Evolutionary conservation across 73 alveolate species (phyloP).

Genomic region (Paramecium sonneborni): DNA sequence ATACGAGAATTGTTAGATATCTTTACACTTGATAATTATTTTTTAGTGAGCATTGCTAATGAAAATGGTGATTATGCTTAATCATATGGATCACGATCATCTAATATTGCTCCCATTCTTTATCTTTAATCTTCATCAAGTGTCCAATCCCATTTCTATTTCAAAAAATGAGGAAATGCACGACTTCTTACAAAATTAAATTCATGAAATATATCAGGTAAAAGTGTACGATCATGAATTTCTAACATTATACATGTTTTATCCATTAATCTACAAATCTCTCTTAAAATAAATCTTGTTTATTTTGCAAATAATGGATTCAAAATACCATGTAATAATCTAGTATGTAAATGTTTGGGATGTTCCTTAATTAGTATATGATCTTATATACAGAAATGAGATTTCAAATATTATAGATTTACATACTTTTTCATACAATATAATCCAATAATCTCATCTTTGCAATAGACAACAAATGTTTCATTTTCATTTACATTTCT

Average conservation of each 20-base stretch:
- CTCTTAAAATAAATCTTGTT: slow-evolving; percentile 85
- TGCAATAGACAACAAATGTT: slow-evolving; percentile 79
- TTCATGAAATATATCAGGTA: slow-evolving; percentile 94
- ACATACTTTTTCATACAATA: slow-evolving; percentile 91
- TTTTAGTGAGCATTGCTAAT: slow-evolving; percentile 88
- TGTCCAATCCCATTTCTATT: slow-evolving; percentile 87
- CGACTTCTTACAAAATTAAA: slow-evolving; percentile 90
- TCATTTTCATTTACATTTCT: not conserved
- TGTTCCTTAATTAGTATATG: slow-evolving; percentile 89
- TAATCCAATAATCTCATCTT: slow-evolving; percentile 86
- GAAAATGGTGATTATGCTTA: slow-evolving; percentile 93
- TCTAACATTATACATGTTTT: slow-evolving; percentile 95
- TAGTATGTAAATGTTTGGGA: slow-evolving; percentile 91
- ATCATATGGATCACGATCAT: slow-evolving; percentile 91
- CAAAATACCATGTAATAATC: slow-evolving; percentile 85
- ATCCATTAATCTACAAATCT: slow-evolving; percentile 87
- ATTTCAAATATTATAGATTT: slow-evolving; percentile 87
- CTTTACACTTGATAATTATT: slow-evolving; percentile 88
- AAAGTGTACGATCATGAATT: slow-evolving; percentile 84
- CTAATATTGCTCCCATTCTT: slow-evolving; percentile 79
- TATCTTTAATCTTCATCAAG: slow-evolving; percentile 79
- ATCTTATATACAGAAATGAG: slow-evolving; percentile 91
- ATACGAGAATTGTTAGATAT: slow-evolving; percentile 95
- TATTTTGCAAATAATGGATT: slow-evolving; percentile 84
- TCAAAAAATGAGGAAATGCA: slow-evolving; percentile 96